Conservation (phyloP, 2,329 filamentous ascomycete genomes). For the Colletotrichum sublineola region DNA sequence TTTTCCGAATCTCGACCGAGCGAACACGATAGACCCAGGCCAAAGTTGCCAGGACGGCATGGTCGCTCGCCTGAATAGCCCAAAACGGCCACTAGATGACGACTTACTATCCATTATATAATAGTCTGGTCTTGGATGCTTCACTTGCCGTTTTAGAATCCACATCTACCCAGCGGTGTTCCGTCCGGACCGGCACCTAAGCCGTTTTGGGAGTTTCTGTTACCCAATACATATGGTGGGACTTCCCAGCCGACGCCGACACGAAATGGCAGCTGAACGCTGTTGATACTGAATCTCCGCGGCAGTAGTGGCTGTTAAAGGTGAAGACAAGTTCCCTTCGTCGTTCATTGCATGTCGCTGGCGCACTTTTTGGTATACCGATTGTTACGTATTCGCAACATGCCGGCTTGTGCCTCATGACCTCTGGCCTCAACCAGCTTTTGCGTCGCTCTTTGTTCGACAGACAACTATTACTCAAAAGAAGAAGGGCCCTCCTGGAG, state of each 20-base stretch:
- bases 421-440: background rate
- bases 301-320: constrained; percentile 40
- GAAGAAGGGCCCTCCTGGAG: background rate
- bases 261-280: constrained; percentile 29
- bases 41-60: constrained; percentile 19
- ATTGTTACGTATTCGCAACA: background rate
- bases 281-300: constrained; percentile 47
- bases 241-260: constrained; percentile 22
- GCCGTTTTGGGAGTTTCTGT: constrained; percentile 46
- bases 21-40: constrained; percentile 1
- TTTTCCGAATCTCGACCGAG: constrained; percentile 9
- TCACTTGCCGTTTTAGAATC: constrained; percentile 19
- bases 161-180: constrained; percentile 27
- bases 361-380: background rate
- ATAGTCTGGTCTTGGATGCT: constrained; percentile 21
- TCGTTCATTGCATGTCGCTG: background rate
- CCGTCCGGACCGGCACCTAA: constrained; percentile 39
- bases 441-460: background rate
- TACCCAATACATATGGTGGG: constrained; percentile 45
- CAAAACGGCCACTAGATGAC: constrained; percentile 24
- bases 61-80: constrained; percentile 11
- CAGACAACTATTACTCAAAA: background rate
- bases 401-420: background rate
- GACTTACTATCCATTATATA: constrained; percentile 39
- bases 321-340: constrained; percentile 16